These are phyloP conservation scores for Colletotrichum sidae DNA, from an alignment of 2,329 filamentous ascomycete species.

Conservation along the genomic window DNA sequence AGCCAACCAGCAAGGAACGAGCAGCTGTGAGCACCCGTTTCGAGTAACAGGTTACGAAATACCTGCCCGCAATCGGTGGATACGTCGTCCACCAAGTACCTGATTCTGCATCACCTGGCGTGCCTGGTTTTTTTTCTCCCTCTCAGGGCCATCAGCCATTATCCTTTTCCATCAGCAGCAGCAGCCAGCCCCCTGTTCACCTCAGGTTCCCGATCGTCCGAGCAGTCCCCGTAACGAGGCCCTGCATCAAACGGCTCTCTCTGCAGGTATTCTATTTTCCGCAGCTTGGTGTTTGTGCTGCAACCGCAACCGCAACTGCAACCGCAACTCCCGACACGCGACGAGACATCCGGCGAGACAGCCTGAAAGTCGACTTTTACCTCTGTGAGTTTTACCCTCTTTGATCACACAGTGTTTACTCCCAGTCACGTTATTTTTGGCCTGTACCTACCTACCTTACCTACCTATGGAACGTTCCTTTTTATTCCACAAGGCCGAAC, in stretches of 20 bases:
- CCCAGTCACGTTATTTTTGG: too few species aligned
- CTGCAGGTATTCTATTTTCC: slow-evolving; percentile 22
- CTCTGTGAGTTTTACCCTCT: background rate
- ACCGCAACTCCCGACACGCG: background rate
- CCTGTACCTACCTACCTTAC: background rate
- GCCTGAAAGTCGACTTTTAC: background rate
- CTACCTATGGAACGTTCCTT: background rate
- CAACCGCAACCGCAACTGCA: slow-evolving; percentile 7
- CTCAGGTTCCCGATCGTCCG: slow-evolving; percentile 18
- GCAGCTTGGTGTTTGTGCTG: slow-evolving; percentile 9
- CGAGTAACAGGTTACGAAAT: slow-evolving; percentile 33
- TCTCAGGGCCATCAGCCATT: background rate
- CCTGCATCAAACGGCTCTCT: slow-evolving; percentile 1
- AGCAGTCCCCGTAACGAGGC: slow-evolving; percentile 31
- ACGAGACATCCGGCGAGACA: background rate
- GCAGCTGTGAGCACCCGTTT: slow-evolving; percentile 12
- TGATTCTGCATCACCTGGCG: slow-evolving; percentile 19
- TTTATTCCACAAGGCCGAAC: too few species aligned
- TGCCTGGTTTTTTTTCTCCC: slow-evolving; percentile 9
- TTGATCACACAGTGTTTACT: too few species aligned
- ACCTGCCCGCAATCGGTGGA: slow-evolving; percentile 25
- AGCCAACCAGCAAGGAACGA: slow-evolving; percentile 1
- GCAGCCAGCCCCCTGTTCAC: background rate
- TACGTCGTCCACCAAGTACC: slow-evolving; percentile 12
- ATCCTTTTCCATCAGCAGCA: too few species aligned